These are phyloP conservation scores for Gossypium gossypioides DNA, from an alignment of 441 rosid genomes.

Conservation along the genomic window DNA sequence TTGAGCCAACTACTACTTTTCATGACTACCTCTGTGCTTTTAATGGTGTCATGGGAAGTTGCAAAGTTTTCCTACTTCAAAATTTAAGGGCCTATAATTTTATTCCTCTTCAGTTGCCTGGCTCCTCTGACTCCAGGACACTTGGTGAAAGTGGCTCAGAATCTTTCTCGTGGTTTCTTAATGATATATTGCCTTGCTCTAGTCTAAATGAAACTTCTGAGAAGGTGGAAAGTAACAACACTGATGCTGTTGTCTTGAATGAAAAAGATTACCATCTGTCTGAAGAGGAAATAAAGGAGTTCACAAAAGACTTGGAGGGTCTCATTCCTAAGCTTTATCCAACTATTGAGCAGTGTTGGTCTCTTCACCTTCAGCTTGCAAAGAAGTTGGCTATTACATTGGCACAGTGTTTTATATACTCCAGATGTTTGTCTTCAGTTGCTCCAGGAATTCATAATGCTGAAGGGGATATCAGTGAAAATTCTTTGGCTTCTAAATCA, in stretches of 20 bases:
- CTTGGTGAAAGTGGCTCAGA: constrained; percentile 22
- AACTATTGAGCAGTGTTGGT: constrained; percentile 56
- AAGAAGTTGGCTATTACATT: constrained; percentile 45
- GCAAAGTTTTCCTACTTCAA: constrained; percentile 45
- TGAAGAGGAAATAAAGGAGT: constrained; percentile 43
- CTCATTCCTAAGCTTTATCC: constrained; percentile 44
- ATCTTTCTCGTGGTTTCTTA: constrained; percentile 40
- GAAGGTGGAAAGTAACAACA: constrained; percentile 21
- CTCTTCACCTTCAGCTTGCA: constrained; percentile 50
- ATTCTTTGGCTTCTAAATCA: constrained; percentile 24
- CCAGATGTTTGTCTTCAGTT: constrained; percentile 45
- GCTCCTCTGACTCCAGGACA: constrained; percentile 21
- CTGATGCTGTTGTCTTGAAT: constrained; percentile 19
- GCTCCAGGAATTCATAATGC: constrained; percentile 26
- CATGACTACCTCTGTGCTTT: constrained; percentile 71
- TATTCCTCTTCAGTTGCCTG: constrained; percentile 36
- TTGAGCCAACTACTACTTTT: constrained; percentile 54
- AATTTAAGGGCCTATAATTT: constrained; percentile 32
- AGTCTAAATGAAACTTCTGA: constrained; percentile 25
- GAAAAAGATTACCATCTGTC: constrained; percentile 28
- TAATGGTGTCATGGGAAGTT: constrained; percentile 45
- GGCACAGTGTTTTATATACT: constrained; percentile 52
- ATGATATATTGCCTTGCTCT: constrained; percentile 23
- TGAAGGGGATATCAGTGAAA: constrained; percentile 29
- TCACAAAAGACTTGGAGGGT: constrained; percentile 41